Conservation (phyloP, 768 basidiomycete species). For the Leccinum imitatum region DNA sequence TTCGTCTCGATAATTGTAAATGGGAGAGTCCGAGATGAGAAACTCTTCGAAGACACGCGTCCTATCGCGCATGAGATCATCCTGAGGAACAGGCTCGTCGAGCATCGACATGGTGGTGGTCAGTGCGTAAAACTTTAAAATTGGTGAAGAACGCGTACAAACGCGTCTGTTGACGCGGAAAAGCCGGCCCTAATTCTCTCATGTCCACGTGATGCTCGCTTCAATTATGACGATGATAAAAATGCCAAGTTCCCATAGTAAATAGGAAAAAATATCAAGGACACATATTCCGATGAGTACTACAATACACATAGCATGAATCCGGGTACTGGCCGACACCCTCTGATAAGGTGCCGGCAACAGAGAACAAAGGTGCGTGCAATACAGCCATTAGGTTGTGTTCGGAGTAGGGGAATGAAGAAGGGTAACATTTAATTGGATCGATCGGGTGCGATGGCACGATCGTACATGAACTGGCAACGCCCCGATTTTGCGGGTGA, state of each 20-base stretch:
- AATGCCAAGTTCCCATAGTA: not conserved
- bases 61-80: slow-evolving; percentile 75
- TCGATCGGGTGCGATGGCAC: slow-evolving; percentile 3
- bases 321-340: slow-evolving; percentile 3
- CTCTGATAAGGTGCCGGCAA: slow-evolving; percentile 1
- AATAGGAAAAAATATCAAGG: not conserved
- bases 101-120: slow-evolving; percentile 35
- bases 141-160: slow-evolving; percentile 11
- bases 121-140: not conserved
- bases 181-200: slow-evolving; percentile 35
- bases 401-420: slow-evolving; percentile 3
- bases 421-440: slow-evolving; percentile 3
- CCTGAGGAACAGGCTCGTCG: slow-evolving; percentile 59
- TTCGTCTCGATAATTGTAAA: slow-evolving; percentile 84
- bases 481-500: slow-evolving; percentile 11
- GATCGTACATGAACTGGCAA: slow-evolving; percentile 12
- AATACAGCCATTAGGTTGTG: slow-evolving; percentile 15
- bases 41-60: slow-evolving; percentile 84
- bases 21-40: slow-evolving; percentile 60
- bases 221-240: not conserved
- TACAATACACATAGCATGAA: slow-evolving; percentile 11
- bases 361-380: slow-evolving; percentile 7
- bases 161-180: slow-evolving; percentile 24
- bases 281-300: slow-evolving; percentile 6
- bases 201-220: slow-evolving; percentile 8